Evolutionary conservation across 2,329 filamentous ascomycete genomes (phyloP).

Genomic region (Xylaria sp.): DNA sequence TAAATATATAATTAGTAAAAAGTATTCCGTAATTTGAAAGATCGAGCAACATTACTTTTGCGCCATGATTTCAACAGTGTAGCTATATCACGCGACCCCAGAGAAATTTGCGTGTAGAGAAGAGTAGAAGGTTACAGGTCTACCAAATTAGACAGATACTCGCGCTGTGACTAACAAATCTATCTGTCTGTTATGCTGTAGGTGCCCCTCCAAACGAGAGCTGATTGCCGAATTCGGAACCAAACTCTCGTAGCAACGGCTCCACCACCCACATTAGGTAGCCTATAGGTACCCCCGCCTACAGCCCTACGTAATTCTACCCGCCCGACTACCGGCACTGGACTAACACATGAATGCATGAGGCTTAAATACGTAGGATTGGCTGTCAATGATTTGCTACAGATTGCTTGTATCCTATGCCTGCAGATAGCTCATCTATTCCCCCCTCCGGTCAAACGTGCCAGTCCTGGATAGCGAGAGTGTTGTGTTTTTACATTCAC

Average conservation of each 20-base stretch:
- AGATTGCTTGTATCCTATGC: no score
- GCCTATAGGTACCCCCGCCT: no score
- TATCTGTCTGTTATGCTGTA: background rate
- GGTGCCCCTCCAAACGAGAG: constrained; percentile 26
- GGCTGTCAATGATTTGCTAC: no score
- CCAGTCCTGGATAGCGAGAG: no score
- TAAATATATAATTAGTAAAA: constrained; percentile 13
- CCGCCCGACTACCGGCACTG: no score
- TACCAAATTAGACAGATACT: background rate
- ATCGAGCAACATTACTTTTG: constrained; percentile 13
- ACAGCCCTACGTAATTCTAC: no score
- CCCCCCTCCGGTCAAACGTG: no score
- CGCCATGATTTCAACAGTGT: constrained; percentile 27
- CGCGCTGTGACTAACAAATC: constrained; percentile 5
- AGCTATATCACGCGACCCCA: background rate
- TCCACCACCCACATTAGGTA: no score
- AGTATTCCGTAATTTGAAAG: background rate
- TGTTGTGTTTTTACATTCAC: no score
- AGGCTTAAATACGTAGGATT: no score
- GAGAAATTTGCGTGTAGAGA: background rate
- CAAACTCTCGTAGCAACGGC: background rate
- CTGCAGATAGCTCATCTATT: no score
- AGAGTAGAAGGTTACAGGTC: constrained; percentile 5
- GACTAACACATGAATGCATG: no score
- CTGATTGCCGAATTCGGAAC: constrained; percentile 35